Conservation (phyloP, 2,329 filamentous ascomycete genomes). For the Bipolaris victoriae region DNA sequence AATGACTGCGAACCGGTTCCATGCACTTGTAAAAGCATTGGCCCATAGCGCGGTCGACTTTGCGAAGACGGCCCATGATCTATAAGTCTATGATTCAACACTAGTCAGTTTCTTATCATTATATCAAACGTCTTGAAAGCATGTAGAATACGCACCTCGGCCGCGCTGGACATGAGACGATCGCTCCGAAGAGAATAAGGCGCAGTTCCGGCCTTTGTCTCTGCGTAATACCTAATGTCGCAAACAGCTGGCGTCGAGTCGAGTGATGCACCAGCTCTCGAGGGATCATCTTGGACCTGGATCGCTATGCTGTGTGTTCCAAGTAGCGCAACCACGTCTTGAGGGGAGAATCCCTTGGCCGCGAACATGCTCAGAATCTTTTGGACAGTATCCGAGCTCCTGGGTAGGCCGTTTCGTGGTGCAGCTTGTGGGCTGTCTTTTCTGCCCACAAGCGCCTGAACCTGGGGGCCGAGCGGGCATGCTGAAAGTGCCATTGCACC, state of each 20-base stretch:
- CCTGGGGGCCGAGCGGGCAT: neutral
- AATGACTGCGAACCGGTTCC: conserved; percentile 30
- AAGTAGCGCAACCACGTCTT: neutral
- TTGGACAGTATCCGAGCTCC: neutral
- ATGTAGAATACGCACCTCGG: conserved; percentile 16
- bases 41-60: conserved; percentile 24
- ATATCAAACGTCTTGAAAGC: neutral
- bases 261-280: conserved; percentile 29
- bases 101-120: no score
- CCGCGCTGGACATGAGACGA: conserved; percentile 26
- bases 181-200: conserved; percentile 35
- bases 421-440: neutral
- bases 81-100: conserved; percentile 17
- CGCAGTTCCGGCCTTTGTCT: conserved; percentile 35
- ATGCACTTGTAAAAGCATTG: conserved; percentile 28
- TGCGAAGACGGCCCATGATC: conserved; percentile 26
- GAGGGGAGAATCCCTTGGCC: neutral
- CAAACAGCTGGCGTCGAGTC: conserved; percentile 39
- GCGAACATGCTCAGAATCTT: neutral
- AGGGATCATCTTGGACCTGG: conserved; percentile 35
- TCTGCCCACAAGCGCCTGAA: neutral
- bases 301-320: conserved; percentile 35
- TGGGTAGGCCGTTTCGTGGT: neutral
- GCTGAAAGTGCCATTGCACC: neutral
- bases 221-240: conserved; percentile 38